Evolutionary conservation across 495 filamentous ascomycete species (phyloP).

Genomic region (Articulospora tetracladia): DNA sequence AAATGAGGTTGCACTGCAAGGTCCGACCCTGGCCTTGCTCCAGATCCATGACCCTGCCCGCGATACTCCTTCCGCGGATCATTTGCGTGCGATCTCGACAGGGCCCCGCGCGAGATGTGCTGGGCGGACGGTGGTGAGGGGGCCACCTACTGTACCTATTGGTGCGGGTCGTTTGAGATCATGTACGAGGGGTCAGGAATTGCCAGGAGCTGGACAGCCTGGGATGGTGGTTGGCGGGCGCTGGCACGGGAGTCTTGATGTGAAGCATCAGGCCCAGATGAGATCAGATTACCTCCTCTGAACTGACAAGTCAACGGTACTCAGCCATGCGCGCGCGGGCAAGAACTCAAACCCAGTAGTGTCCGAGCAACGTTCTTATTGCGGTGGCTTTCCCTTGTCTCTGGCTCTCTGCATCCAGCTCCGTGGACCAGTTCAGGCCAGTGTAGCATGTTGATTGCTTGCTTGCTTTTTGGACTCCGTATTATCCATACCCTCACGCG

Average conservation of each 20-base stretch:
- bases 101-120: not conserved
- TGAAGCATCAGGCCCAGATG: not conserved
- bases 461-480: not conserved
- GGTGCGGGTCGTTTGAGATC: not conserved
- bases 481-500: not conserved
- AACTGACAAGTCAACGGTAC: no score
- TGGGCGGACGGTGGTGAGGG: not conserved
- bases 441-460: not conserved
- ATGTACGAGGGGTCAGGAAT: no score
- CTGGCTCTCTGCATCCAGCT: no score
- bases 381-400: no score
- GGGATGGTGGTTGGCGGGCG: not conserved
- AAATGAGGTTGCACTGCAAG: not conserved
- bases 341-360: no score
- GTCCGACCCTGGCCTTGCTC: not conserved
- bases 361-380: not conserved
- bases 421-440: no score
- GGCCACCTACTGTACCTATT: no score
- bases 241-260: not conserved
- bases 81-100: not conserved
- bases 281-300: not conserved
- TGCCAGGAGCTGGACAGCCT: no score
- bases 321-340: no score
- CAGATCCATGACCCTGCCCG: not conserved
- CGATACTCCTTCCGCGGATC: not conserved